A percentile compares a stretch with the other conserved stretches of the same genome.
phyloP scores from a whole-genome alignment of 1,284 basidiomycete genomes.

The Melampsora abietis-canadensis region DNA sequence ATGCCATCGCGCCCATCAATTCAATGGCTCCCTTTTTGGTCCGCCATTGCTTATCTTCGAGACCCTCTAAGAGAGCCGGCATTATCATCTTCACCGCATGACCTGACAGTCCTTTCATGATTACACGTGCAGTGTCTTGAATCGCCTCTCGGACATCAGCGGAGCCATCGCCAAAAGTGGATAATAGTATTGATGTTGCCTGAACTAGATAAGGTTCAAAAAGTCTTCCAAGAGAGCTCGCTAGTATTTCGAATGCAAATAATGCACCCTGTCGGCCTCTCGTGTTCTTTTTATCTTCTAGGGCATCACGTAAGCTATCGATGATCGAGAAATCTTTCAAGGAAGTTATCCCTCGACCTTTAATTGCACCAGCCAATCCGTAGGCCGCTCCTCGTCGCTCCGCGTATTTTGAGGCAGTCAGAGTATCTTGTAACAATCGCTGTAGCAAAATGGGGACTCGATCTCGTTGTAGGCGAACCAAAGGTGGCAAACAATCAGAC shows the following conservation, averaged over 20 bases:
- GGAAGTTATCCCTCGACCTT: constrained; percentile 78
- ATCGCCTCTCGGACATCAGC: constrained; percentile 91
- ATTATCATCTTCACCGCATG: constrained; percentile 91
- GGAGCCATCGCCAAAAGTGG: constrained; percentile 83
- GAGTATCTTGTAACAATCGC: constrained; percentile 70
- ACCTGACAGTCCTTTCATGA: constrained; percentile 74
- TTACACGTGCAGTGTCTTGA: constrained; percentile 83
- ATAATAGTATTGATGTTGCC: constrained; percentile 79
- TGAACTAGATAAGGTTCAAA: constrained; percentile 92
- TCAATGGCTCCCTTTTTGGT: constrained; percentile 43
- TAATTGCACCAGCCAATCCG: constrained; percentile 86
- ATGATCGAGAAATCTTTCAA: constrained; percentile 83
- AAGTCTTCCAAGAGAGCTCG: constrained; percentile 74
- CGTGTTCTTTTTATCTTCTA: constrained; percentile 84
- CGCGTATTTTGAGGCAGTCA: constrained; percentile 79
- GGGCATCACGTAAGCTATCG: constrained; percentile 67
- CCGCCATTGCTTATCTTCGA: constrained; percentile 77
- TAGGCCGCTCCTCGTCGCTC: constrained; percentile 90
- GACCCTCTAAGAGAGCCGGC: constrained; percentile 79
- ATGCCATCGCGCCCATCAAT: constrained; percentile 92
- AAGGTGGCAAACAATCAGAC: constrained; percentile 79
- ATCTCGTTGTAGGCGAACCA: constrained; percentile 69
- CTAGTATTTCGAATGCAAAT: constrained; percentile 91
- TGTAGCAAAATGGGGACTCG: constrained; percentile 66
- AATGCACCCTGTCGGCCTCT: constrained; percentile 88